Percentiles rank a stretch among this genome's conserved stretches.
Conservation (phyloP, 192 early-diverging fungal species). For the Coemansia sp. region DNA sequence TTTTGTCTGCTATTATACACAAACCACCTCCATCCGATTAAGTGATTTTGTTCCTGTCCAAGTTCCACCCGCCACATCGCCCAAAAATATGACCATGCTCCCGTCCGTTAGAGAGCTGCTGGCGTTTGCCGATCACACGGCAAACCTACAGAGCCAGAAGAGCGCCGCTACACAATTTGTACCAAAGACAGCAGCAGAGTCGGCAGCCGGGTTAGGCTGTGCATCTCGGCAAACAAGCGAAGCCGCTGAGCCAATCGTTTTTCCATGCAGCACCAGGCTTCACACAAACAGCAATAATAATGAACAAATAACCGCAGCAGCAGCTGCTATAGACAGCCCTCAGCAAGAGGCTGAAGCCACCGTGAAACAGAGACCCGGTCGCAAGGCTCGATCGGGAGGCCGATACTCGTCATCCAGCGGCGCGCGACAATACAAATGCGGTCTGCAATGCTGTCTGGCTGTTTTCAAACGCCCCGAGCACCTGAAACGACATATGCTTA, state of each 20-base stretch:
- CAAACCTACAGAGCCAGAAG: background rate
- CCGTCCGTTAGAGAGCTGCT: conserved; percentile 50
- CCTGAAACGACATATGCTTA: conserved; percentile 81
- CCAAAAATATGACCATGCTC: conserved; percentile 22
- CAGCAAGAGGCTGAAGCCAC: background rate
- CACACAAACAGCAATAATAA: background rate
- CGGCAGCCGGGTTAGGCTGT: background rate
- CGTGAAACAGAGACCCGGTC: conserved; percentile 38
- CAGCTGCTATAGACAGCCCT: background rate
- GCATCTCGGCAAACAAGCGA: conserved; percentile 5
- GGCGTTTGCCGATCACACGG: conserved; percentile 24
- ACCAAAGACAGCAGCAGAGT: background rate
- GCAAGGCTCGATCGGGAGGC: conserved; percentile 32
- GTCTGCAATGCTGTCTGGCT: conserved; percentile 61
- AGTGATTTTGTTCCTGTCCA: background rate
- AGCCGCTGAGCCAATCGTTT: background rate
- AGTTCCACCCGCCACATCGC: background rate
- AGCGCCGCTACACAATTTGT: background rate
- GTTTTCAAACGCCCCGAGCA: conserved; percentile 83
- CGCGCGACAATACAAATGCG: conserved; percentile 59
- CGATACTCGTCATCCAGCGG: conserved; percentile 30
- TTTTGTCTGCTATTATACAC: background rate
- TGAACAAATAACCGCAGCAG: background rate
- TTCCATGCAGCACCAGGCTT: conserved; percentile 2
- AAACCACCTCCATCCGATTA: background rate